Conservation (phyloP, 2,329 filamentous ascomycete species). For the Lojkania enalia region DNA sequence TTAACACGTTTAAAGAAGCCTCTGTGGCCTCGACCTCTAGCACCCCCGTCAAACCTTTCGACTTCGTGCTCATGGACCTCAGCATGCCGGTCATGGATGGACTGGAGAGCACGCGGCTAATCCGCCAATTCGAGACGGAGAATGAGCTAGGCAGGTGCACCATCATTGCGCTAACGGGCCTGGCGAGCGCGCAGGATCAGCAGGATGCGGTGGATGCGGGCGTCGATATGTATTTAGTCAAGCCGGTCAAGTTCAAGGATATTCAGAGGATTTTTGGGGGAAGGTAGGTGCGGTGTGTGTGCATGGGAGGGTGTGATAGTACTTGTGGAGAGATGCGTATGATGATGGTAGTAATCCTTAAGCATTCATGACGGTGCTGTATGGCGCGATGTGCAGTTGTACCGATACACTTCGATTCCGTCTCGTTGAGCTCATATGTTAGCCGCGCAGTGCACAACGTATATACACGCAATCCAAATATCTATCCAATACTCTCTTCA, state of each 20-base stretch:
- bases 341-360: too few species aligned
- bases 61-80: constrained; percentile 42
- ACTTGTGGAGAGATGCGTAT: too few species aligned
- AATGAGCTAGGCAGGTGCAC: constrained; percentile 20
- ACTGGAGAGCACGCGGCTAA: constrained; percentile 39
- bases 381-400: too few species aligned
- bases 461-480: too few species aligned
- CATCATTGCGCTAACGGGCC: constrained; percentile 43
- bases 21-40: constrained; percentile 2
- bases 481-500: too few species aligned
- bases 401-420: too few species aligned
- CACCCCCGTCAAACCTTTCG: constrained; percentile 26
- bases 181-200: constrained; percentile 42
- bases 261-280: too few species aligned
- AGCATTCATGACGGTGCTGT: too few species aligned
- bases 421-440: too few species aligned
- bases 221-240: constrained; percentile 44
- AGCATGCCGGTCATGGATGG: constrained; percentile 45
- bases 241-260: constrained; percentile 46
- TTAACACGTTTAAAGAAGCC: constrained; percentile 29
- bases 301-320: too few species aligned
- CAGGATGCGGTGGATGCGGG: constrained; percentile 38
- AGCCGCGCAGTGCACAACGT: too few species aligned
- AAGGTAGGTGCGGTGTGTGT: too few species aligned
- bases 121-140: constrained; percentile 33